Percentiles rank a stretch among this genome's conserved stretches.
phyloP scores from a whole-genome alignment of 106 monocot genomes.

The Platanthera guangdongensis region DNA sequence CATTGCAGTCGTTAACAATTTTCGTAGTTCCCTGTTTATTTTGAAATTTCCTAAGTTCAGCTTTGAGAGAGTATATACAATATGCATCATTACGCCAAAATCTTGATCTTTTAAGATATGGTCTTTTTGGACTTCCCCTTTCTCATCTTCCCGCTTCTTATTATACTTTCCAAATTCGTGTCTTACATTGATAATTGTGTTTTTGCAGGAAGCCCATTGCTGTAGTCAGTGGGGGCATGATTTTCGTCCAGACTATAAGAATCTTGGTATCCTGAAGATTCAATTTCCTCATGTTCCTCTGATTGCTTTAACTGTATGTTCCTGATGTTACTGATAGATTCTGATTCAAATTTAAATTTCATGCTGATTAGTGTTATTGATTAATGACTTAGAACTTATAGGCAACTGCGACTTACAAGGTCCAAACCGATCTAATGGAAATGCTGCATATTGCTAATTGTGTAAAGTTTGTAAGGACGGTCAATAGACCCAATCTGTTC shows the following conservation, averaged over 20 bases:
- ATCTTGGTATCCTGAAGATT: slow-evolving; percentile 94
- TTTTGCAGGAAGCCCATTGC: slow-evolving; percentile 93
- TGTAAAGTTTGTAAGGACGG: slow-evolving; percentile 82
- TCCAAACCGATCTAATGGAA: slow-evolving; percentile 88
- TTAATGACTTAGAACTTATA: slow-evolving; percentile 20
- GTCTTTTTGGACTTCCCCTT: background rate
- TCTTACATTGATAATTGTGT: background rate
- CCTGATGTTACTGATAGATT: background rate
- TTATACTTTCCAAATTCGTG: slow-evolving; percentile 4
- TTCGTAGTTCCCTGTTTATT: too few species aligned
- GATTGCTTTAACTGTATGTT: slow-evolving; percentile 89
- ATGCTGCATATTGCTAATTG: slow-evolving; percentile 95
- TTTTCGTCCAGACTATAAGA: slow-evolving; percentile 99
- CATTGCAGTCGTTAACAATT: too few species aligned
- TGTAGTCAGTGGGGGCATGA: slow-evolving; percentile 99
- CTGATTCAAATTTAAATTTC: background rate
- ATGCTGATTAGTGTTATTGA: slow-evolving; percentile 6
- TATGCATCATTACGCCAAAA: background rate
- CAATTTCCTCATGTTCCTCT: slow-evolving; percentile 92
- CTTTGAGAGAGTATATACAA: background rate
- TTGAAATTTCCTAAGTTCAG: too few species aligned
- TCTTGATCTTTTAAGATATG: background rate
- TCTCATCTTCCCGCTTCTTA: background rate
- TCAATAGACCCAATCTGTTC: slow-evolving; percentile 92
- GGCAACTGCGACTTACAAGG: slow-evolving; percentile 96